Base-by-base conservation (phyloP, 129 eudicot genomes). In the Chrysanthemum seticuspe region DNA sequence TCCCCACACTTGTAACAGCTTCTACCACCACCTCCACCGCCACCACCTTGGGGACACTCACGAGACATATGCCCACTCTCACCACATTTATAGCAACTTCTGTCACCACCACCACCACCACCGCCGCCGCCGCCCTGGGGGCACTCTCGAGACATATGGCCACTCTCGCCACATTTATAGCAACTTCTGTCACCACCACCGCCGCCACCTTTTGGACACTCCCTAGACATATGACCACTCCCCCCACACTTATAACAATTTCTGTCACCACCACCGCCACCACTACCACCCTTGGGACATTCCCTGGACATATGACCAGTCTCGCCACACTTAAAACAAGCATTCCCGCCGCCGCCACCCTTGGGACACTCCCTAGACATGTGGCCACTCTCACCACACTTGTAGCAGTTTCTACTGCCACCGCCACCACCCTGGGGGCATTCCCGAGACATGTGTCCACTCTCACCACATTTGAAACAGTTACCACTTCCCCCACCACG, bases 71-170 rank as follows among this genome's bases (percentile, higher is more conserved):
- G 77, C 3, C 77, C 77, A 11, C 62, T 49, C 47, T 73, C 77
- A n/a, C 77, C 70, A 15, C 77, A 73, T 19, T 73, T 73, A 29
- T 49, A 73, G 14, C 77, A 73, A 15, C 16, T 73, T 12, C 70
- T n/a, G 31, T 60, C 68, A 2, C 77, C 70, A 1, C 68, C 68
- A 21, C 74, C 75, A 1, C 75, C 25, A 1, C 25, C 75, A 1
- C 75, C 78, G 5, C 71, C 13, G 21, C 21, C 21, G 0, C 21
- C 21, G 1, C 79, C 76, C 34, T 77, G 70, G 3, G 81, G 62
- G 51, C 81, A 77, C 3, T 77, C 81, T 11, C 81, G 13, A 40
- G 81, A 62, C 81, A 77, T 70, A 23, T 77, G 81, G 10, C 81
- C 81, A 3, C 23, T 21, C 21, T 77, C 81, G 3, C 81, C 81